Evolutionary conservation across 345 rosid species (phyloP).

Genomic region (thale cress (Arabidopsis thaliana)): DNA sequence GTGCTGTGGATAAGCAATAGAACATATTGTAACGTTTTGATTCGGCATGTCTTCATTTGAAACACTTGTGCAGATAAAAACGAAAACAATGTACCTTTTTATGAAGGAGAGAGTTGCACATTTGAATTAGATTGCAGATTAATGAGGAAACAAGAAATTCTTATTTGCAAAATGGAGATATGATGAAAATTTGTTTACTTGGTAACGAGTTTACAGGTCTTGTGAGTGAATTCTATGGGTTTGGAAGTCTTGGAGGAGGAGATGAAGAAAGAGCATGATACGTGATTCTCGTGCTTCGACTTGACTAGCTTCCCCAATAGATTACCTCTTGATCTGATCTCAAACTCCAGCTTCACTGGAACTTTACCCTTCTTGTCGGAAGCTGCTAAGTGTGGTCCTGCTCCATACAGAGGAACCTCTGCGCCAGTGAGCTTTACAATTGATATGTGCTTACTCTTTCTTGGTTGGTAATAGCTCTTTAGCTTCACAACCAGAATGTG

Average conservation of each 20-base stretch:
- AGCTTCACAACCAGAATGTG: conserved; percentile 46
- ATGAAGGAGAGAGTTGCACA: conserved; percentile 14
- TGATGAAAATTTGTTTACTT: conserved; percentile 26
- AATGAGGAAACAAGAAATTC: neutral
- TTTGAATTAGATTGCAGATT: conserved; percentile 21
- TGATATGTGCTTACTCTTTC: conserved; percentile 65
- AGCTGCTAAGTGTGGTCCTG: conserved; percentile 59
- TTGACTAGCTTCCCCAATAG: conserved; percentile 81
- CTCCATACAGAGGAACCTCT: conserved; percentile 79
- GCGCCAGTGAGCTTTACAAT: conserved; percentile 55
- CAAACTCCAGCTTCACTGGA: conserved; percentile 68
- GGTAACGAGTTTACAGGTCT: conserved; percentile 46
- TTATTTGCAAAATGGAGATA: conserved; percentile 28
- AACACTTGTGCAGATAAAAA: conserved; percentile 28
- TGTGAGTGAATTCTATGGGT: conserved; percentile 55
- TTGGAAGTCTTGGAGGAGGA: conserved; percentile 53
- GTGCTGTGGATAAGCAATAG: conserved; percentile 67
- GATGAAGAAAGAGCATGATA: conserved; percentile 64
- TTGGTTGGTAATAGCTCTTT: conserved; percentile 76
- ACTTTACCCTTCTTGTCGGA: conserved; percentile 52
- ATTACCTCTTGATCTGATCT: conserved; percentile 63
- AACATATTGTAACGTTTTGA: conserved; percentile 33
- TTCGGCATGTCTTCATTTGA: conserved; percentile 8
- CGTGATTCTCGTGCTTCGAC: conserved; percentile 55
- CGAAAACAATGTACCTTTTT: neutral